Evolutionary conservation across 768 basidiomycete species (phyloP).

Genomic region (Psilocybe subaeruginosa): DNA sequence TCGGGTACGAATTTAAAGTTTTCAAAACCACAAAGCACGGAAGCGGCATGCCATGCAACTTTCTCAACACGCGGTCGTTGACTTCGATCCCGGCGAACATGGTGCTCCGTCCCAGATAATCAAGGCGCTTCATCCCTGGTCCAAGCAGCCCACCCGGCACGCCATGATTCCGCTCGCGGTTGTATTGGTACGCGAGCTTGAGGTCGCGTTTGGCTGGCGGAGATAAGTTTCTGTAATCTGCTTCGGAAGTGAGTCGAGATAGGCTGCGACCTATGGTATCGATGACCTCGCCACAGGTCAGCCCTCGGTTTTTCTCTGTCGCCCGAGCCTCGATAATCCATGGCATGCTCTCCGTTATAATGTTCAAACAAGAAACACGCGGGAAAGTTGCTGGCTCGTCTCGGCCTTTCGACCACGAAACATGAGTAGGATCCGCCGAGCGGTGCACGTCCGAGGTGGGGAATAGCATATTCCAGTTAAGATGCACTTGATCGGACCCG

Average conservation of each 20-base stretch:
- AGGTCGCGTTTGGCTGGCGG: conserved; percentile 42
- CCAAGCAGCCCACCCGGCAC: conserved; percentile 74
- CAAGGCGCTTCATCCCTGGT: conserved; percentile 64
- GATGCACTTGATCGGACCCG: conserved; percentile 29
- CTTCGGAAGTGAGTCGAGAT: conserved; percentile 49
- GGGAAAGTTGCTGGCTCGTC: conserved; percentile 69
- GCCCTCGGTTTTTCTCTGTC: conserved; percentile 56
- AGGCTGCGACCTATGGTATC: conserved; percentile 48
- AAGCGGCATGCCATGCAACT: conserved; percentile 47
- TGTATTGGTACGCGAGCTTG: conserved; percentile 58
- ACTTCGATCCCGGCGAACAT: conserved; percentile 65
- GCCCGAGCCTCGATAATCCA: conserved; percentile 76
- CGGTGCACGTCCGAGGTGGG: conserved; percentile 61
- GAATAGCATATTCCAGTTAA: conserved; percentile 82
- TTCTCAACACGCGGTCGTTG: conserved; percentile 46
- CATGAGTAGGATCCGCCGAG: conserved; percentile 58
- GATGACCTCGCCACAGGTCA: conserved; percentile 78
- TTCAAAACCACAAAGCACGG: conserved; percentile 66
- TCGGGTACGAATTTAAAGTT: conserved; percentile 48
- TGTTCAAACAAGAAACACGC: conserved; percentile 54
- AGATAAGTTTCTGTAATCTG: conserved; percentile 52
- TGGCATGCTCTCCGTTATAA: conserved; percentile 62
- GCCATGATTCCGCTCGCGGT: conserved; percentile 63
- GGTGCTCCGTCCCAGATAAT: conserved; percentile 62
- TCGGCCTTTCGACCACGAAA: conserved; percentile 72